phyloP scores from a whole-genome alignment of 73 alveolate genomes.

The Paramecium caudatum region DNA sequence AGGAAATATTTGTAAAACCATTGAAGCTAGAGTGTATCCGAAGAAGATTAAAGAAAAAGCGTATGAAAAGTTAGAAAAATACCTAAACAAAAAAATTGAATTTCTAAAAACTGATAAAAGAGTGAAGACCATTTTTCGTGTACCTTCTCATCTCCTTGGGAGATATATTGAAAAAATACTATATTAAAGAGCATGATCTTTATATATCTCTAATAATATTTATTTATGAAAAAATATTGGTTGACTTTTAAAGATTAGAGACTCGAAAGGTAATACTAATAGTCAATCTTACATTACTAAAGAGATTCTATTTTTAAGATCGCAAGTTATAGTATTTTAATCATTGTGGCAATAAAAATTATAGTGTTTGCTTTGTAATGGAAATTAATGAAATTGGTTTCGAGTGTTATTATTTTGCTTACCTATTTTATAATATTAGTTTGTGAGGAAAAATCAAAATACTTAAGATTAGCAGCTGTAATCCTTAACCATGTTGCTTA shows the following conservation, averaged over 20 bases:
- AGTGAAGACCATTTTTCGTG: neutral
- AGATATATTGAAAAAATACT: neutral
- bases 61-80: neutral
- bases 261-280: neutral
- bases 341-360: neutral
- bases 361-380: neutral
- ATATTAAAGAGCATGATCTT: no score
- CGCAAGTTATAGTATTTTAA: neutral
- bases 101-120: neutral
- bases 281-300: neutral
- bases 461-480: neutral
- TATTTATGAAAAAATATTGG: conserved; percentile 5
- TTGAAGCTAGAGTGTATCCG: neutral
- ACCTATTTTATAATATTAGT: neutral
- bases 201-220: no score
- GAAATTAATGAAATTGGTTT: neutral
- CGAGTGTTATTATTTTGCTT: neutral
- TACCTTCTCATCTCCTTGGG: conserved; percentile 1
- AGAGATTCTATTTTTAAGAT: neutral
- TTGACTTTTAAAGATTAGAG: neutral
- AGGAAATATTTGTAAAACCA: neutral
- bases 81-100: neutral
- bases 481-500: neutral
- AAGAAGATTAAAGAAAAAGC: neutral
- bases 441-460: neutral